Base-by-base conservation (phyloP, 2,329 filamentous ascomycete genomes). In the Ilyonectria destructans region DNA sequence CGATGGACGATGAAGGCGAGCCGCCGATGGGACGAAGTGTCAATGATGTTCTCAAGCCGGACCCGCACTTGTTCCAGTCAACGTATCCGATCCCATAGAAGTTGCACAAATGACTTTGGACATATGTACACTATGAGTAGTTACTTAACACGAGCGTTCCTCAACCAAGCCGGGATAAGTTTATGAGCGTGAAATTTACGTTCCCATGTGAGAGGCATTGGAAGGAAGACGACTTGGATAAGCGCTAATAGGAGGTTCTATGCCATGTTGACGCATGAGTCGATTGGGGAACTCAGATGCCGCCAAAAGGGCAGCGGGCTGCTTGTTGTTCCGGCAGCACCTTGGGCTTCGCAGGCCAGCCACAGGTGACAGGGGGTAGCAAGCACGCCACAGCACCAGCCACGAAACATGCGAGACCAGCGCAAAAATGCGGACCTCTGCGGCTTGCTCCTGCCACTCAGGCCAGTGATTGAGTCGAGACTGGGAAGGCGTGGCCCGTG, bases 1-100 rank as follows among this genome's bases (percentile, higher is more conserved):
- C 86, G 0, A 78, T 85, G 1, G 84, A 87, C 0, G 85, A 88
- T 2, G 93, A 94, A 72, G 92, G 94, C 66, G 91, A 86, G 2
- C 85, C 85, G 7, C 86, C 86, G 0, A 82, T 82, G 54, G 90
- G 90, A 0, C 82, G 84, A 13, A 86, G 87, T 65, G 89, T 92
- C 63, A 88, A 92, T 69, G 86, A 89, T 43, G 86, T 88, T 73
- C 79, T 95, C 65, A 82, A 83, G 48, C 80, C 84, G 31, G 73
- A 79, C 8, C 75, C 76, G 4, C 71, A 77, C 9, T 82, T 71
- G 21, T 62, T 69, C 33, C 68, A 68, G 26, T 71, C 74, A 46
- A 67, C 56, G 21, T 75, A 70, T 63, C 59, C 67, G 31, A 49
- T 63, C 33, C 52, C 61, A 33, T 75, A 52, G 58, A 33, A 31